Base-by-base conservation (phyloP, 2,329 filamentous ascomycete species). In the Aureobasidium leucospermi region DNA sequence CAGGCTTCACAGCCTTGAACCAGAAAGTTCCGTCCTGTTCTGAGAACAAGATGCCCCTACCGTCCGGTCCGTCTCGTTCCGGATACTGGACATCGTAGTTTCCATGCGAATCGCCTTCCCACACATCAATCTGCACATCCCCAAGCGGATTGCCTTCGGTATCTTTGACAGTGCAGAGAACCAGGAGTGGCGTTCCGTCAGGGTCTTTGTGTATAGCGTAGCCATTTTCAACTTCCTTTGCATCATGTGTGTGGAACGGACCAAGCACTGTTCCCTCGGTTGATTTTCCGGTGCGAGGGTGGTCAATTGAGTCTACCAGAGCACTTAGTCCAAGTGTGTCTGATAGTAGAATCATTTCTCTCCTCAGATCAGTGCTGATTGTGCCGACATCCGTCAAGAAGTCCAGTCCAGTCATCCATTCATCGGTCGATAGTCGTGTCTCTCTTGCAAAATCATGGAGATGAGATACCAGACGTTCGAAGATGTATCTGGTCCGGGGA, bases 371-470 rank as follows among this genome's bases (percentile, higher is more conserved):
- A 58, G 76, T 84, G 69, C 82, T 86, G 60, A 85, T 90, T 71
- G 90, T 79, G 4, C 88, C 88, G n/a, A 85, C 84, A 45, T 77
- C 76, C 0, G 85, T 87, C 29, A 91, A 74, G 72, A 90, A 91
- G 43, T 80, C 73, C 58, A 90, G 77, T 1, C 82, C 85, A 0
- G 79, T 74, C 83, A 87, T 87, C 88, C 88, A 91, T 75, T 92
- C 88, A 4, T 82, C 77, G 3, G 84, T 87, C 69, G 84, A 88
- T 38, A 91, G 78, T 19, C 87, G 78, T 3, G 87, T 90, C 72
- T 91, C 88, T 58, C 87, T 81, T 6, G 87, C 86, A 69, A 90
- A 90, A 73, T 90, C 87, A 72, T 92, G 88, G 1, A 91, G 75
- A 72, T 92, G 88, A 7, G 81, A 81, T 56, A 90, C 85, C 11